These are phyloP conservation scores for Globisporangium takayamanum DNA, from an alignment of 352 stramenopile species.

Conservation along the genomic window DNA sequence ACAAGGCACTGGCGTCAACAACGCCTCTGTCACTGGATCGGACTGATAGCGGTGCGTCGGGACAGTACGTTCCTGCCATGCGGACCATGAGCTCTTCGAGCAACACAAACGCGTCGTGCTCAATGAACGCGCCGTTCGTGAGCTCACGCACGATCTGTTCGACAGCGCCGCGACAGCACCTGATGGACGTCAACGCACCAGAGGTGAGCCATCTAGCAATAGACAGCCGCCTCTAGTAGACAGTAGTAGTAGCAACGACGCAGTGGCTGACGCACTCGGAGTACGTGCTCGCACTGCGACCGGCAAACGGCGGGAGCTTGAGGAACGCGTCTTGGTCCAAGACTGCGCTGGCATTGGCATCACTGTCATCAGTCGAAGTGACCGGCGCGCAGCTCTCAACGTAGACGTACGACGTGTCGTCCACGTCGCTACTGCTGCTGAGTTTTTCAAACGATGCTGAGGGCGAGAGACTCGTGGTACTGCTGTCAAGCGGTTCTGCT, in stretches of 20 bases:
- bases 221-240: background rate
- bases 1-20: background rate
- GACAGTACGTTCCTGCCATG: constrained; percentile 68
- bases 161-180: constrained; percentile 46
- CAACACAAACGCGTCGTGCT: constrained; percentile 62
- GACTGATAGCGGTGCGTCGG: constrained; percentile 14
- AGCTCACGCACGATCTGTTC: constrained; percentile 49
- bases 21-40: constrained; percentile 5
- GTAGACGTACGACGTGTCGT: constrained; percentile 64
- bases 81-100: constrained; percentile 69
- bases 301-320: constrained; percentile 37
- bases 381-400: constrained; percentile 56
- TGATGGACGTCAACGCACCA: constrained; percentile 4
- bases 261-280: constrained; percentile 56
- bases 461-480: constrained; percentile 1
- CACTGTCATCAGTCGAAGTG: constrained; percentile 25
- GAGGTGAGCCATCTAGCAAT: background rate
- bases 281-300: constrained; percentile 29
- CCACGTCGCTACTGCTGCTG: constrained; percentile 23
- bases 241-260: background rate
- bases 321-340: constrained; percentile 34
- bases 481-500: constrained; percentile 9
- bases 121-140: constrained; percentile 35
- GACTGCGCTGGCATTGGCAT: background rate
- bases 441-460: constrained; percentile 18